Conservation (phyloP, 805 yeast species). For the Ogataea pignaliae region DNA sequence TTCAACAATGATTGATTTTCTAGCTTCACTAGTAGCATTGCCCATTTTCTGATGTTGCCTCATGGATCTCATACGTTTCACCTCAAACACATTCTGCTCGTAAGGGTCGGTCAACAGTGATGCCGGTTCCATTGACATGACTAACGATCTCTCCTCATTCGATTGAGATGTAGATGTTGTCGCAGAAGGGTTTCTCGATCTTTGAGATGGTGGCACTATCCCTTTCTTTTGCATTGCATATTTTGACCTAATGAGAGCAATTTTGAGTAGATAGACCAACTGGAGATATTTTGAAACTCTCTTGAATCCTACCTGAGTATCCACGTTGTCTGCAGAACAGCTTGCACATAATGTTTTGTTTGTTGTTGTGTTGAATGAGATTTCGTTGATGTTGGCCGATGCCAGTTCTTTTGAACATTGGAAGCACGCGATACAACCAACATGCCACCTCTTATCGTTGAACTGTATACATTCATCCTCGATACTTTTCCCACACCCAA, state of each 20-base stretch:
- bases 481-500: constrained; percentile 64
- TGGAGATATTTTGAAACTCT: constrained; percentile 69
- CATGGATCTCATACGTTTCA: constrained; percentile 68
- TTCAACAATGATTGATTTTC: constrained; percentile 63
- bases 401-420: constrained; percentile 45
- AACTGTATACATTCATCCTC: constrained; percentile 76
- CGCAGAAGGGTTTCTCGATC: constrained; percentile 1
- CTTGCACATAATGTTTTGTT: constrained; percentile 50
- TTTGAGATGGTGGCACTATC: not conserved
- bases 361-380: constrained; percentile 38
- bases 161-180: not conserved
- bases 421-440: constrained; percentile 64
- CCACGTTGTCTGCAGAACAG: constrained; percentile 53
- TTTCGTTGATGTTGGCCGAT: constrained; percentile 39
- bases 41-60: constrained; percentile 58
- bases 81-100: constrained; percentile 67
- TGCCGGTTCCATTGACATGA: not conserved
- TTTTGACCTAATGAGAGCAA: constrained; percentile 74
- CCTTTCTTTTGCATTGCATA: constrained; percentile 46
- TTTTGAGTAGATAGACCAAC: constrained; percentile 68
- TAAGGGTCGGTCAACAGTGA: constrained; percentile 42
- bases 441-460: constrained; percentile 75
- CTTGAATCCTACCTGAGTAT: constrained; percentile 50
- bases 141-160: not conserved
- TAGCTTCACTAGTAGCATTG: constrained; percentile 50